Evolutionary conservation across 2,329 filamentous ascomycete genomes (phyloP).

Genomic region (Aspergillus jensenii): DNA sequence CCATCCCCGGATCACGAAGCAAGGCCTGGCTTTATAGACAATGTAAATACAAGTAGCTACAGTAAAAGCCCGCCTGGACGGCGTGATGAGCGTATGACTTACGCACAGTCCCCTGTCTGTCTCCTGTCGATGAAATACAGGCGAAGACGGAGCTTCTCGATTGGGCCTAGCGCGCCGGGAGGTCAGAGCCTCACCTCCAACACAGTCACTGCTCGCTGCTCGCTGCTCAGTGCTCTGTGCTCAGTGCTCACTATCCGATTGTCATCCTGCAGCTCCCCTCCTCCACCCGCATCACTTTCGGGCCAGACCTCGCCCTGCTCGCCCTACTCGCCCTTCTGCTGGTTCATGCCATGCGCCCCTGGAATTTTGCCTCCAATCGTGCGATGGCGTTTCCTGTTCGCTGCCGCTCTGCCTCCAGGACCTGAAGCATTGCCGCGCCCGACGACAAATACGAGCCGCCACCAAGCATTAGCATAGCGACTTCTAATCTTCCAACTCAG

Average conservation of each 20-base stretch:
- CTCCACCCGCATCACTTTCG: background rate
- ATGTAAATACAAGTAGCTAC: no score
- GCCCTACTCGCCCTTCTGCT: background rate
- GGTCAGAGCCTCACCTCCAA: background rate
- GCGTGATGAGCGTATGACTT: no score
- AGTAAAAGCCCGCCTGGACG: no score
- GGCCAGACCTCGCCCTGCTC: background rate
- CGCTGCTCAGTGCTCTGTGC: background rate
- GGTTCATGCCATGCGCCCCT: conserved; percentile 15
- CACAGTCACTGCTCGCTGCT: background rate
- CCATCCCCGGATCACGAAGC: no score
- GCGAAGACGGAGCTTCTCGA: background rate
- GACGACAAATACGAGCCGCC: conserved; percentile 21
- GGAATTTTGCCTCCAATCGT: conserved; percentile 16
- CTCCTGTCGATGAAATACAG: no score
- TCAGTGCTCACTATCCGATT: background rate
- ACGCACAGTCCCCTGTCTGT: no score
- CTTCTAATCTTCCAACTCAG: background rate
- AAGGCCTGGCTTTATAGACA: background rate
- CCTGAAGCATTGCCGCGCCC: conserved; percentile 25
- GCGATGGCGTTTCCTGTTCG: conserved; percentile 25
- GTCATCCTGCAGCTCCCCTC: conserved; percentile 14
- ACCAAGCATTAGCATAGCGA: conserved; percentile 9
- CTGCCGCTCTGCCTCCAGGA: conserved; percentile 20
- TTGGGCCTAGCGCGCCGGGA: background rate